Base-by-base conservation (phyloP, 139 green algal genomes). In the Nannochloris sp. region DNA sequence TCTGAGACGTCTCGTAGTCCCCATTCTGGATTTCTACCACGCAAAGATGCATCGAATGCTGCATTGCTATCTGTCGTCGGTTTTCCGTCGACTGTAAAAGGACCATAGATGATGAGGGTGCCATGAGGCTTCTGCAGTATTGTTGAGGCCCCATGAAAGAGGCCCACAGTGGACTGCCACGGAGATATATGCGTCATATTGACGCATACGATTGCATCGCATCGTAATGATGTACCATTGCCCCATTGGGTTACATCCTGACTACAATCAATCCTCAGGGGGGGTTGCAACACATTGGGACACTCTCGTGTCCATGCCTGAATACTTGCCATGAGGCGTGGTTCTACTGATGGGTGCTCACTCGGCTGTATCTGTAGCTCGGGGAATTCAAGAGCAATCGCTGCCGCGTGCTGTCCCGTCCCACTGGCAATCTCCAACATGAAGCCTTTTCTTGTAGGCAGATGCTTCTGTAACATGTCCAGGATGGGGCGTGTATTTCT, bases 101-200 rank as follows among this genome's bases (percentile, higher is more conserved):
- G 78, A 7, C 81, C 81, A 66, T 87, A 87, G 4, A 83, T 48
- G 24, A 79, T 62, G 12, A 83, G 55, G 16, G 49, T 11, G 1
- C 75, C 75, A 10, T 40, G 31, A 0, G 31, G 51, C 14, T 18
- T 12, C 21, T 77, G 46, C 40, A 61, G 24, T 4, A 15, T 44
- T 10, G 43, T 23, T 19, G 57, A 76, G 1, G 80, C 78, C 11
- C 78, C 78, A 7, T 4, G 2, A 19, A 86, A 21, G 34, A 87
- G 58, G 0, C 81, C 81, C 15, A 54, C 24, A 0, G 79, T 87
- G 4, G 66, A 72, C 12, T 27, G 50, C 67, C 68, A 76, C 0
- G 81, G 79, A 0, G 49, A 66, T 55, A 87, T 87, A 71, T 87
- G 81, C 23, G 48, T 71, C 76, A 83, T 73, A 65, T 83, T 85